These are phyloP conservation scores for Alnus rubra DNA, from an alignment of 306 rosid species.

Conservation along the genomic window DNA sequence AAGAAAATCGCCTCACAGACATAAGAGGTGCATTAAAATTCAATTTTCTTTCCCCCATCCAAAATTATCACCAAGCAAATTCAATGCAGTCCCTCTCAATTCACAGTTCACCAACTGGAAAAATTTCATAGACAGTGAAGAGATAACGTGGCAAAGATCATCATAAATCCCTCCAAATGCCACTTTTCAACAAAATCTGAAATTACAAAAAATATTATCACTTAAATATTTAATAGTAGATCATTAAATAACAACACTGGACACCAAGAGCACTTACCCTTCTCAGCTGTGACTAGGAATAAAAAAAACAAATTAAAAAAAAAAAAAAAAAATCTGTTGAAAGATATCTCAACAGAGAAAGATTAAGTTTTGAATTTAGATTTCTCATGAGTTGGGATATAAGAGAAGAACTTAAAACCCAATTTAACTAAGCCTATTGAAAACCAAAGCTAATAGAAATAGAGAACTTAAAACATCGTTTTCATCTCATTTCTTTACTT, in stretches of 20 bases:
- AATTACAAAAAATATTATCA: background rate
- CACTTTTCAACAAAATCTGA: slow-evolving; percentile 36
- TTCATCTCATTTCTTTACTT: background rate
- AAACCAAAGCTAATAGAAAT: background rate
- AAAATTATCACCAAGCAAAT: slow-evolving; percentile 20
- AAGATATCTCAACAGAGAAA: background rate
- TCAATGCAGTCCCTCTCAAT: slow-evolving; percentile 25
- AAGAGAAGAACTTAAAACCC: background rate
- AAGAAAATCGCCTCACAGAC: slow-evolving; percentile 82
- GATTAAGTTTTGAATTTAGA: background rate
- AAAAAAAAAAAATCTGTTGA: background rate
- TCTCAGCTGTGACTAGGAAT: background rate
- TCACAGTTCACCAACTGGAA: slow-evolving; percentile 19
- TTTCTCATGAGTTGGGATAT: background rate
- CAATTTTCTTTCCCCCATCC: slow-evolving; percentile 75
- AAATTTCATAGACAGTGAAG: slow-evolving; percentile 16
- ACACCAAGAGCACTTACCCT: background rate
- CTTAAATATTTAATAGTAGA: no score
- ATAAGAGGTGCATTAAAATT: slow-evolving; percentile 81
- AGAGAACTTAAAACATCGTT: background rate
- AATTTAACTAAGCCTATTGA: background rate
- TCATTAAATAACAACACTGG: background rate
- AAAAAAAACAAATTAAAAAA: background rate
- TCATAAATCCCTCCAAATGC: slow-evolving; percentile 15
- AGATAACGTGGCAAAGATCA: slow-evolving; percentile 11